Conservation (phyloP, 768 basidiomycete genomes). For the Macrolepiota fuliginosa region DNA sequence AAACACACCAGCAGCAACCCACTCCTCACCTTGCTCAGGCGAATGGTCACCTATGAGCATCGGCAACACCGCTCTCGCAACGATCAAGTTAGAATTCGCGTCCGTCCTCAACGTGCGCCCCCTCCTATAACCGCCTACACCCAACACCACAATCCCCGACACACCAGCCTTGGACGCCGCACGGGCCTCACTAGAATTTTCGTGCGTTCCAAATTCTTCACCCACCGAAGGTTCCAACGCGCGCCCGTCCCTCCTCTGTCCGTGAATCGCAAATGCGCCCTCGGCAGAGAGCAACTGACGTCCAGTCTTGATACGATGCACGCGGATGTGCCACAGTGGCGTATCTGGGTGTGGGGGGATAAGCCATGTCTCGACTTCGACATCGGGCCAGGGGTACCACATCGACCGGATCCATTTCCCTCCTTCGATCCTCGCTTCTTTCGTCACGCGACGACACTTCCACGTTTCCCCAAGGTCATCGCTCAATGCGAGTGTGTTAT, state of each 20-base stretch:
- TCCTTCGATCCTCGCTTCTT: constrained; percentile 55
- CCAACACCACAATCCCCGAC: constrained; percentile 57
- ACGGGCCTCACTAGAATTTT: constrained; percentile 44
- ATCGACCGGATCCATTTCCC: constrained; percentile 58
- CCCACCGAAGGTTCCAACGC: constrained; percentile 47
- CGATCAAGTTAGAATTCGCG: constrained; percentile 71
- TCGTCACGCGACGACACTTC: constrained; percentile 63
- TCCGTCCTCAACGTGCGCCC: constrained; percentile 58
- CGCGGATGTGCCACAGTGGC: constrained; percentile 67
- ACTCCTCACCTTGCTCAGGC: constrained; percentile 38
- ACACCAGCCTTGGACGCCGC: constrained; percentile 61
- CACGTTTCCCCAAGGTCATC: constrained; percentile 72
- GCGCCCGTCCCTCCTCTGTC: constrained; percentile 59
- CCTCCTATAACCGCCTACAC: constrained; percentile 22
- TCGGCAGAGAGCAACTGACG: constrained; percentile 59
- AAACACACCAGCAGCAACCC: constrained; percentile 69
- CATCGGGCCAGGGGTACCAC: constrained; percentile 77
- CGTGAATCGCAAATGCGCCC: constrained; percentile 70
- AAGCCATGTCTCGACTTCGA: constrained; percentile 73
- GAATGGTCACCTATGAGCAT: constrained; percentile 52
- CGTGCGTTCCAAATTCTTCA: constrained; percentile 48
- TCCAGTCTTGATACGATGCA: constrained; percentile 58
- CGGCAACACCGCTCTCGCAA: constrained; percentile 64
- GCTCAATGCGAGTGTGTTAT: constrained; percentile 68
- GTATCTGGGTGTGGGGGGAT: constrained; percentile 56